Evolutionary conservation across 2,329 filamentous ascomycete genomes (phyloP), one percentile per base, ranked within the genome.

Genomic region (Zalaria obscura): DNA sequence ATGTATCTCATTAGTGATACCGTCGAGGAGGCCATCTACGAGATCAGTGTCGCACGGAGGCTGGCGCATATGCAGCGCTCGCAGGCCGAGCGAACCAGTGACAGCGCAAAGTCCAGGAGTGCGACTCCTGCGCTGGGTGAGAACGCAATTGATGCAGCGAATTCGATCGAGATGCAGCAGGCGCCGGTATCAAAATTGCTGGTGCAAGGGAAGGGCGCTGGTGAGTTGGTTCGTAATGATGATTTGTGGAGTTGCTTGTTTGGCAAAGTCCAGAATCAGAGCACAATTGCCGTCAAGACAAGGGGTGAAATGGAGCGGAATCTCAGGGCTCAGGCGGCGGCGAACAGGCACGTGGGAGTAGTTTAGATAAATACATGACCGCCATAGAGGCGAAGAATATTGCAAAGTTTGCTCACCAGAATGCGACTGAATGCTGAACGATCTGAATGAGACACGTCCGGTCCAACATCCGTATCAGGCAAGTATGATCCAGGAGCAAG

Each of bases 241-340:
- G 89, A 95, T 57, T 56, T 96, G 35, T 95, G 88, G 89, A 75
- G 77, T 47, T 96, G 89, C 60, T 64, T 95, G 1, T 95, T 95
- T 67, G 83, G 83, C 1, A 68, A 69, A 10, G 55, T 56, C 7
- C 18, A 56, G 33, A 38, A 25, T 65, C 40, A 34, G 32, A 25
- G 31, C 11, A 33, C 33, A 29, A 25, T n/a, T 27, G 39, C 25
- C n/a, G 46, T 39, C 7, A 39, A 55, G 40, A 47, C 65, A 39
- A 58, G 65, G 36, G 53, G 55, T 41, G 70, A 73, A 44, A 61
- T 75, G 27, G 63, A 55, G 4, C 61, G 69, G 29, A 65, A 72
- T 48, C 50, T 77, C 45, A 65, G 73, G 46, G 70, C 63, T 5
- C 70, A 73, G 47, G 73, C 74, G 41, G 75, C 72, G 2, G 71